Conservation (phyloP, 2,329 filamentous ascomycete species). For the Colletotrichum gloeosporioides region DNA sequence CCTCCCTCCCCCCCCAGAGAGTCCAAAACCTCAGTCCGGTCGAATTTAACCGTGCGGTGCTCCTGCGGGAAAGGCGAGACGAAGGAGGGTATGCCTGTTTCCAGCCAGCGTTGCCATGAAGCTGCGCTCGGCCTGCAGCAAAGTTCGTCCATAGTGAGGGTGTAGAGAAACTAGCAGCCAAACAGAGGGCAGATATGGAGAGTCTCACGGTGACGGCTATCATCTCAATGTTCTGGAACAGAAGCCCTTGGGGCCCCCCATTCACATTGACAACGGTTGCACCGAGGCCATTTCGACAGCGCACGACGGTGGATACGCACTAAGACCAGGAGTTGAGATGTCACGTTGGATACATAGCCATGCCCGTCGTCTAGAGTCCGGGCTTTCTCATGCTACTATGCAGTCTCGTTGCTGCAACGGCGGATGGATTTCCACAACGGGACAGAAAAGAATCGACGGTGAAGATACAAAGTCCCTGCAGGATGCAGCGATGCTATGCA, state of each 20-base stretch:
- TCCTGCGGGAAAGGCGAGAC: not conserved
- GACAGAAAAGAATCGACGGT: not conserved
- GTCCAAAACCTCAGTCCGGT: not conserved
- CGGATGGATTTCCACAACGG: not conserved
- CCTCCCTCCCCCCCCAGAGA: not conserved
- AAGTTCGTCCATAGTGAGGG: constrained; percentile 1
- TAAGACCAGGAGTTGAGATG: constrained; percentile 4
- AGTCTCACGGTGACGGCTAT: constrained; percentile 6
- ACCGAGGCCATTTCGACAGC: not conserved
- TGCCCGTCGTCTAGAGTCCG: not conserved
- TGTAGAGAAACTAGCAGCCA: not conserved
- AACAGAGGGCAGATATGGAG: not conserved
- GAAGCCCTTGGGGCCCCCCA: not conserved
- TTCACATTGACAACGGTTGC: not conserved
- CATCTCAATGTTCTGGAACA: constrained; percentile 19
- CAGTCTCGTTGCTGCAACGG: not conserved
- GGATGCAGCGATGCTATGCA: constrained; percentile 9
- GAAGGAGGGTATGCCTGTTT: not conserved
- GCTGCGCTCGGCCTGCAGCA: constrained; percentile 5
- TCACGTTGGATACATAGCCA: not conserved
- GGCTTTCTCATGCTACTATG: not conserved
- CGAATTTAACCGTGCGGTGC: not conserved
- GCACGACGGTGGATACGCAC: constrained; percentile 2
- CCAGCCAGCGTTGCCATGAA: not conserved
- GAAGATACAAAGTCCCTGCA: not conserved